These are phyloP conservation scores for Arbutus unedo DNA, from an alignment of 148 eudicot species.

Conservation along the genomic window DNA sequence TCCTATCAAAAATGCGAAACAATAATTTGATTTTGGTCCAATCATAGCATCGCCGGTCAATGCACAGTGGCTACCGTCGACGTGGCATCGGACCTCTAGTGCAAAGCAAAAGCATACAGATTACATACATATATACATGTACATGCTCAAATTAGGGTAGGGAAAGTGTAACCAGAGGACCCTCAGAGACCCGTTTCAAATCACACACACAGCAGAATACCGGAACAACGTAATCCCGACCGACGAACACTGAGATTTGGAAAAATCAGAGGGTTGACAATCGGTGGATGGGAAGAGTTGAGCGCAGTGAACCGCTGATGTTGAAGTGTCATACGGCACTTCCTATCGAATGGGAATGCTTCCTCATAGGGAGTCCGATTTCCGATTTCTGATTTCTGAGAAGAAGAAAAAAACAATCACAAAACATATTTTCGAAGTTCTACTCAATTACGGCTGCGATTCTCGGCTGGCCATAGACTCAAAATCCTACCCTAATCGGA, in stretches of 20 bases:
- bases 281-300: constrained; percentile 34
- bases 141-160: background rate
- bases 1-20: constrained; percentile 72
- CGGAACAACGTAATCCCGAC: constrained; percentile 32
- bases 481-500: background rate
- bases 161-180: background rate
- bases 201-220: constrained; percentile 49
- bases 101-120: background rate
- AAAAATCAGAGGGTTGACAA: constrained; percentile 4
- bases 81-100: constrained; percentile 68
- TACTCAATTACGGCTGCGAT: background rate
- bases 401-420: background rate
- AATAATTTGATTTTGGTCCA: constrained; percentile 46
- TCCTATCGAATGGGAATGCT: constrained; percentile 76
- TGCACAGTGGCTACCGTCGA: constrained; percentile 55
- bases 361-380: constrained; percentile 45
- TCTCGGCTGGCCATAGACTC: background rate
- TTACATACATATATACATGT: background rate
- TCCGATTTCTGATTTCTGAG: background rate
- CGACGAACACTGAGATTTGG: constrained; percentile 8
- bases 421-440: background rate
- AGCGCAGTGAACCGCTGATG: constrained; percentile 23
- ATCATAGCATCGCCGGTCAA: constrained; percentile 71
- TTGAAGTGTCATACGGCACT: constrained; percentile 86
- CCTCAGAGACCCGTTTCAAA: constrained; percentile 76